phyloP scores from a whole-genome alignment of 2,329 filamentous ascomycete species.

The Lasiodiplodia hormozganensis region DNA sequence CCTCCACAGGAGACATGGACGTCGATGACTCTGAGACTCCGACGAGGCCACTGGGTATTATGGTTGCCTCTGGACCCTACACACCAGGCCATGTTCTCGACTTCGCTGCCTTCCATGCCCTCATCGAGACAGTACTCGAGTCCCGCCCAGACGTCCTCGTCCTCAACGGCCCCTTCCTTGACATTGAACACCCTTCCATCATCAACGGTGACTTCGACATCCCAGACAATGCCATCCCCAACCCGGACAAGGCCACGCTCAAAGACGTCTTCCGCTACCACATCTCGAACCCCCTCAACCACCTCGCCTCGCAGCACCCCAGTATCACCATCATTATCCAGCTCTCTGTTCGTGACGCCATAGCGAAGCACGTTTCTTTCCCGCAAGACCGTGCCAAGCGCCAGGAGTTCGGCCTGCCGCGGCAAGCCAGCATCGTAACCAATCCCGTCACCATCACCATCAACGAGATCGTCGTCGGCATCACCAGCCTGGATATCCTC shows the following conservation, averaged over 20 bases:
- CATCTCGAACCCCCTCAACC: slow-evolving; percentile 75
- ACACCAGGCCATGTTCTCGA: slow-evolving; percentile 91
- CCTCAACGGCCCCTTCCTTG: slow-evolving; percentile 86
- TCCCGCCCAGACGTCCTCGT: slow-evolving; percentile 79
- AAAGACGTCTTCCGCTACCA: slow-evolving; percentile 82
- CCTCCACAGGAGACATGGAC: slow-evolving; percentile 56
- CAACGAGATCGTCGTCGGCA: slow-evolving; percentile 83
- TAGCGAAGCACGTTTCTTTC: slow-evolving; percentile 86
- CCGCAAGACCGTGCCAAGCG: slow-evolving; percentile 76
- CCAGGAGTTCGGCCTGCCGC: slow-evolving; percentile 78
- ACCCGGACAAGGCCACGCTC: slow-evolving; percentile 78
- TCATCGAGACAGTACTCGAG: slow-evolving; percentile 79
- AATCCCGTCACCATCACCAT: slow-evolving; percentile 90
- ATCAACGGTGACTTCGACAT: slow-evolving; percentile 61
- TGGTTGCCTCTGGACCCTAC: slow-evolving; percentile 87
- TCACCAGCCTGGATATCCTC: slow-evolving; percentile 84
- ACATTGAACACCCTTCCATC: slow-evolving; percentile 87
- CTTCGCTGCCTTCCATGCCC: slow-evolving; percentile 82
- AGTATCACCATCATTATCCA: slow-evolving; percentile 81
- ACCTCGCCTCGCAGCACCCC: slow-evolving; percentile 74
- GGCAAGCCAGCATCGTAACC: slow-evolving; percentile 77
- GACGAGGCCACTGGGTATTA: slow-evolving; percentile 71
- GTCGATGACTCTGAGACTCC: slow-evolving; percentile 49
- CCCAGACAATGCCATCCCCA: slow-evolving; percentile 46
- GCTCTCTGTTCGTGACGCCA: slow-evolving; percentile 81